Base-by-base conservation (phyloP, 1,284 basidiomycete species). In the Kwoniella shivajii region DNA sequence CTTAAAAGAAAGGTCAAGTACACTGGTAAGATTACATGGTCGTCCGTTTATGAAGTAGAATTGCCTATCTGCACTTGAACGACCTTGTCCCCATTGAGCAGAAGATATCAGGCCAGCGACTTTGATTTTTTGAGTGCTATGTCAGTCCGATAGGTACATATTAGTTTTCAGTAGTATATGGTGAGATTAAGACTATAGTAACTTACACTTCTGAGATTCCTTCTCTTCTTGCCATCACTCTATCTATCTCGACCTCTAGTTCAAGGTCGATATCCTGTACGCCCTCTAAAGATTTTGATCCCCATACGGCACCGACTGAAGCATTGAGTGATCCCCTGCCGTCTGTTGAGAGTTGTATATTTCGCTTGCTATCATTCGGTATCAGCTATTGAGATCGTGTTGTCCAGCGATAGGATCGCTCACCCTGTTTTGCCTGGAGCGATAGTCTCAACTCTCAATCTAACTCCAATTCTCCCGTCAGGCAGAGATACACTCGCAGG, bases 21-120 rank as follows among this genome's bases (percentile, higher is more conserved):
- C 90, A 81, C 90, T 92, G 4, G 82, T 78, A 2, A 89, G 82
- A 57, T 85, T 85, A 72, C 91, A 96, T 0, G 96, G 95, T 30
- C 96, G 81, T 0, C 92, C 91, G 68, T 99, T 99, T 68, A 99
- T 82, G 71, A 88, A 99, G 77, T 92, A 92, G 76, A 90, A 98
- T 68, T 98, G 95, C 1, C 94, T 80, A 72, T 98, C 96, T 0
- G 86, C 83, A 11, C 86, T 85, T 1, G 85, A 82, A 31, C 92
- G 80, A 2, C 94, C 95, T 53, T 84, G 68, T 6, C 75, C 76
- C 69, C 73, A 76, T 2, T 71, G 60, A 1, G 73, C 71, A 0
- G 72, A 69, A 1, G 76, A 78, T 13, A 78, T 72, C 31, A 79
- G 57, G 0, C 77, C 78, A 0, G 41, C 36, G 4, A 75, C 67